Base-by-base conservation (phyloP, 2,329 filamentous ascomycete genomes). In the Colletotrichum godetiae region DNA sequence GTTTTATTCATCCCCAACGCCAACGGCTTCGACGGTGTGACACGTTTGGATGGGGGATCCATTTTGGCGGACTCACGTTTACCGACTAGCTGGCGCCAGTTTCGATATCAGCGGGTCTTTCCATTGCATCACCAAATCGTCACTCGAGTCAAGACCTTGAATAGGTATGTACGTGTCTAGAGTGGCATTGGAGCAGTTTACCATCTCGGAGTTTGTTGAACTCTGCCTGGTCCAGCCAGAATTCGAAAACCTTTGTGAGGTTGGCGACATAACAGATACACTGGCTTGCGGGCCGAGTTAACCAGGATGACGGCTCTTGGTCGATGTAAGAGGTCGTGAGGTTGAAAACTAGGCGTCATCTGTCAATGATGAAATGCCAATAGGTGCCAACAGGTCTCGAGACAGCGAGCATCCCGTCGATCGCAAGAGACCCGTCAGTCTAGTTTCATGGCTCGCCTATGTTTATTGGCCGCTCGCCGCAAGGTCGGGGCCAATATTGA, bases 401-500 rank as follows among this genome's bases (percentile, higher is more conserved):
- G n/a, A 64, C 27, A 33, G 66, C 55, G 59, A 31, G 22, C n/a
- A 35, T 15, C 24, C 19, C 33, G 70, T 15, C 33, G 64, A 68
- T 58, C 64, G 52, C 37, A 35, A 58, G 35, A 68, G 35, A 22
- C 29, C 35, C 22, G 57, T 52, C 58, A 42, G 11, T 68, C 29
- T 52, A 72, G 58, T 59, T 27, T 27, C 19, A 58, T 35, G 52
- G 52, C 31, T 49, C 49, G 19, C 11, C 10, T 11, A 5, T 27
- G 29, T 19, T 67, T 22, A 67, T 71, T 67, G 68, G 62, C 29
- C 5, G 49, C 57, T 72, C 68, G 62, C 24, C 27, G 24, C 67
- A 24, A 29, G 24, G 29, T n/a, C 59, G 33, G 27, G 33, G 49
- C 33, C 5, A 53, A 29, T 29, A 10, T 11, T 22, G 33, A 68